Evolutionary conservation across 768 basidiomycete species (phyloP).

Genomic region (Coprinellus micaceus): DNA sequence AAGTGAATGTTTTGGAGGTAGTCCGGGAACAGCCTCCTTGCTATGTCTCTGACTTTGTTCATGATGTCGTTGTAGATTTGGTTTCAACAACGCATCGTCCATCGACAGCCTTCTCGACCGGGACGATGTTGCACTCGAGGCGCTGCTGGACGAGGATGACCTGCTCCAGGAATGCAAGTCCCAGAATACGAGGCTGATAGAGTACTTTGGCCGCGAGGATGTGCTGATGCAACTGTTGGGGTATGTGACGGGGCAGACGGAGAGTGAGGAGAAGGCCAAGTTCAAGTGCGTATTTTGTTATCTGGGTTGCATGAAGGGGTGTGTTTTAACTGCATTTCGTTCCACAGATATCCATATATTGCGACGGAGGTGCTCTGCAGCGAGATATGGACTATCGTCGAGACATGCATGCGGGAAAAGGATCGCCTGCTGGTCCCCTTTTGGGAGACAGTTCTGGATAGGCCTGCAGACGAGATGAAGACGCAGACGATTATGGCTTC

Average conservation of each 20-base stretch:
- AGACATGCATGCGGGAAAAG: conserved; percentile 74
- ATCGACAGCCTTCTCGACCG: conserved; percentile 90
- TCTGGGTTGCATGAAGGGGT: not conserved
- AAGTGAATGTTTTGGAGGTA: conserved; percentile 54
- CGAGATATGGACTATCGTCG: conserved; percentile 93
- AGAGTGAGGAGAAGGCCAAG: conserved; percentile 69
- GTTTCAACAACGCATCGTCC: conserved; percentile 82
- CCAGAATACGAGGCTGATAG: conserved; percentile 85
- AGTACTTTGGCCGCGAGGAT: conserved; percentile 81
- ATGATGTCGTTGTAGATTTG: conserved; percentile 55
- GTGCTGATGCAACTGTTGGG: conserved; percentile 76
- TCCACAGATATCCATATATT: conserved; percentile 79
- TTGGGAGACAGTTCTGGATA: conserved; percentile 86
- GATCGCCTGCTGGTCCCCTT: conserved; percentile 77
- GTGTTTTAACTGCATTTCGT: not conserved
- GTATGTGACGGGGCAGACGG: conserved; percentile 85
- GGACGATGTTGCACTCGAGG: conserved; percentile 85
- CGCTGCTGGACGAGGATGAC: conserved; percentile 91
- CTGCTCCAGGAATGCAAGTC: conserved; percentile 93
- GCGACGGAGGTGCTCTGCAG: conserved; percentile 94
- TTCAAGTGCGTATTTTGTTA: conserved; percentile 66
- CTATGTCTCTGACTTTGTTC: conserved; percentile 24
- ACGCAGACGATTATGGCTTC: conserved; percentile 83
- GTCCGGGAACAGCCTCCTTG: conserved; percentile 28
- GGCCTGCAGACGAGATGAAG: conserved; percentile 82